Percentiles rank a stretch among this genome's conserved stretches.
phyloP scores from a whole-genome alignment of 2,329 filamentous ascomycete genomes.

The Aspergillus spinulosporus region DNA sequence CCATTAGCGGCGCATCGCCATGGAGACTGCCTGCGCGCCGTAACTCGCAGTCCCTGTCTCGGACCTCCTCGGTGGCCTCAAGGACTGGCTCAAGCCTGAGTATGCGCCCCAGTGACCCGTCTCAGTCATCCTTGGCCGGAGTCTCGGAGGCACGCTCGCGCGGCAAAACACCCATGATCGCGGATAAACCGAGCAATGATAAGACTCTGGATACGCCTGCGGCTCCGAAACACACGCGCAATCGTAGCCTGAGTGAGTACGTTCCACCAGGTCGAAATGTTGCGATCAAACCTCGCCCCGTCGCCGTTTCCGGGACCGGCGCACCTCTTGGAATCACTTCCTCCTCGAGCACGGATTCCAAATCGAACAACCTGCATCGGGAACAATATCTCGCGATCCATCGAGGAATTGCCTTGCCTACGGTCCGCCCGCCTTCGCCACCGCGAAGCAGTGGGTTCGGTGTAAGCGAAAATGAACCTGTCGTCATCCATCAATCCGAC shows the following conservation, averaged over 20 bases:
- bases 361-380: constrained; percentile 58
- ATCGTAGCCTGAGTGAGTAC: constrained; percentile 88
- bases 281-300: constrained; percentile 66
- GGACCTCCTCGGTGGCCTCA: constrained; percentile 44
- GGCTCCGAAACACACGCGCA: constrained; percentile 59
- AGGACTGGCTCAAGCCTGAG: constrained; percentile 38
- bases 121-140: constrained; percentile 34
- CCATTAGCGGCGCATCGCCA: constrained; percentile 51
- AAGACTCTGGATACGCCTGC: constrained; percentile 17
- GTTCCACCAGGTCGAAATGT: constrained; percentile 66
- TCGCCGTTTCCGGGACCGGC: constrained; percentile 67
- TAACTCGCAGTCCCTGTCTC: constrained; percentile 49
- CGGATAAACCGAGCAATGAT: constrained; percentile 26
- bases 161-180: constrained; percentile 44
- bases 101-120: constrained; percentile 39
- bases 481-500: constrained; percentile 25
- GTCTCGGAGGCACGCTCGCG: constrained; percentile 34
- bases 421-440: constrained; percentile 72
- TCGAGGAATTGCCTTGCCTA: constrained; percentile 65
- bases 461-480: constrained; percentile 47
- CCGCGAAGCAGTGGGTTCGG: constrained; percentile 69
- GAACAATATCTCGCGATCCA: constrained; percentile 79
- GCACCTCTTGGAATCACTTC: constrained; percentile 50
- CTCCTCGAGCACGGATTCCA: constrained; percentile 46
- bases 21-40: constrained; percentile 55